Conservation (phyloP, 2,329 filamentous ascomycete genomes). For the Clarireedia paspali region DNA sequence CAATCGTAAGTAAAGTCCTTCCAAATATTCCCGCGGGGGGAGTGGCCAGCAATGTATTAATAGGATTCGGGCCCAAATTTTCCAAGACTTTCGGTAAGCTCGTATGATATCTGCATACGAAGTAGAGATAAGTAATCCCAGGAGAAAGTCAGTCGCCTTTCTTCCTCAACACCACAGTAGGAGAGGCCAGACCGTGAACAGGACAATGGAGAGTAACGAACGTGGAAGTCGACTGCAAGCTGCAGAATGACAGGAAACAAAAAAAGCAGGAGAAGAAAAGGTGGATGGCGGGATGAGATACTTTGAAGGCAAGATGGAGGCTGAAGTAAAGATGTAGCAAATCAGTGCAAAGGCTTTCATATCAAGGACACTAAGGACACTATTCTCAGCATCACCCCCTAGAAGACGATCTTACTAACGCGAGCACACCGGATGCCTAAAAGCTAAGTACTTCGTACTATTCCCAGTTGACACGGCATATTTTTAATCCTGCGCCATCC, state of each 20-base stretch:
- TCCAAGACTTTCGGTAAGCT: background rate
- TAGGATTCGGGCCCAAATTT: background rate
- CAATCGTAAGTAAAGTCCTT: background rate
- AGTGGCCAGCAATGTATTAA: background rate
- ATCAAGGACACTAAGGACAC: conserved; percentile 3
- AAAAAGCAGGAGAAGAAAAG: background rate
- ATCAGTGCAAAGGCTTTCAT: background rate
- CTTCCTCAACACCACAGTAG: background rate
- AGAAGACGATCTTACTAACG: conserved; percentile 9
- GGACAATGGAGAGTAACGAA: conserved; percentile 3
- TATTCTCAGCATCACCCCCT: conserved; percentile 3
- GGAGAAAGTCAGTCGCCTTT: background rate
- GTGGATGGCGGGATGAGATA: conserved; percentile 1
- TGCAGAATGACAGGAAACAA: conserved; percentile 4
- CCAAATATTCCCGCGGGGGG: background rate
- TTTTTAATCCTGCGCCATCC: conserved; percentile 2
- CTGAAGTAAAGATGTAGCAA: conserved; percentile 8
- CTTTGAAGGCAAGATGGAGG: conserved; percentile 1
- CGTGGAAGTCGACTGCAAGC: conserved; percentile 8
- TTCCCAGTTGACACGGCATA: conserved; percentile 1
- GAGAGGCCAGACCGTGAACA: background rate
- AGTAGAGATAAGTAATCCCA: background rate
- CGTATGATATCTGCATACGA: background rate
- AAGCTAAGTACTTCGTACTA: background rate
- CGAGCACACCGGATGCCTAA: conserved; percentile 5